These are phyloP conservation scores for Malus fusca DNA, from an alignment of 306 rosid species.

Conservation along the genomic window DNA sequence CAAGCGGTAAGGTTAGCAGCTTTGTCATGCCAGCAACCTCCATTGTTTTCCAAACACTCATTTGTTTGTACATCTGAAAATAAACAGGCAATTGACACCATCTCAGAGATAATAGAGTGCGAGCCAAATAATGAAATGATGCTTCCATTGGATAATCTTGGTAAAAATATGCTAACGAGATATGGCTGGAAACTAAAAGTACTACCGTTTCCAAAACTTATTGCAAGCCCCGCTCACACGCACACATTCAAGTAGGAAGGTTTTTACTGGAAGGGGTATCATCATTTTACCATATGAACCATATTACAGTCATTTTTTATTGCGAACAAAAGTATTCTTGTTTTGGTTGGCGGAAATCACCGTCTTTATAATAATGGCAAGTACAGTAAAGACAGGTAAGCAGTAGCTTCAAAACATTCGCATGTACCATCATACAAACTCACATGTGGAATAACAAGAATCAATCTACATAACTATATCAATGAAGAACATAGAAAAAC, in stretches of 20 bases:
- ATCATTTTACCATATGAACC: not conserved
- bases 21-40: constrained; percentile 88
- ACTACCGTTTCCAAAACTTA: not conserved
- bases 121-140: not conserved
- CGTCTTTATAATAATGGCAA: not conserved
- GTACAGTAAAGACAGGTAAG: not conserved
- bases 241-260: not conserved
- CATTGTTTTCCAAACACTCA: constrained; percentile 86
- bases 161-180: not conserved
- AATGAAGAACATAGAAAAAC: not conserved
- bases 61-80: constrained; percentile 75
- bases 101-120: constrained; percentile 12
- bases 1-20: constrained; percentile 75
- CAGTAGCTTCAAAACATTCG: not conserved
- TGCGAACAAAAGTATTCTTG: not conserved
- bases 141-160: not conserved
- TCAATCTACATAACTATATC: not conserved
- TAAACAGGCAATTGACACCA: constrained; percentile 9
- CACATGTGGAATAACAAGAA: not conserved
- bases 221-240: not conserved
- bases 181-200: not conserved
- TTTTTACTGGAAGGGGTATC: not conserved
- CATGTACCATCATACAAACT: not conserved
- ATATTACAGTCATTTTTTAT: not conserved
- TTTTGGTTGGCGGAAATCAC: not conserved